Conservation (phyloP, 2,329 filamentous ascomycete species). For the Knoxdaviesia capensis region DNA sequence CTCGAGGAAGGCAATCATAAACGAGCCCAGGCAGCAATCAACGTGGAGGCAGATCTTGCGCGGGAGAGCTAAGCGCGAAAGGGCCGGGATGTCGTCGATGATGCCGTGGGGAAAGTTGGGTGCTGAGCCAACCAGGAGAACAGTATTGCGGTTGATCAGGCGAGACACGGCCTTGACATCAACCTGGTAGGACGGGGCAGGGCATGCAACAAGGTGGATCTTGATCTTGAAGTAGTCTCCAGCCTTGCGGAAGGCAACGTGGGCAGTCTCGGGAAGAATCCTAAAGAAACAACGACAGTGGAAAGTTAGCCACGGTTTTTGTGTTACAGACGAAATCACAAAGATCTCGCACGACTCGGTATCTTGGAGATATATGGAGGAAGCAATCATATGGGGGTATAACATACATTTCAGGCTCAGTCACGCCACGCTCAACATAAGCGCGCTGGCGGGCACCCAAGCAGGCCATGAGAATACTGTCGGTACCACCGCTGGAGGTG, state of each 20-base stretch:
- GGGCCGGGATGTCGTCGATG: slow-evolving; percentile 76
- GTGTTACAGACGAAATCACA: no score
- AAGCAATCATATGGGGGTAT: background rate
- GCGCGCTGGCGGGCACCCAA: slow-evolving; percentile 80
- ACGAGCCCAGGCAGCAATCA: slow-evolving; percentile 92
- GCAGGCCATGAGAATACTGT: slow-evolving; percentile 93
- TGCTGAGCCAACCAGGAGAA: slow-evolving; percentile 81
- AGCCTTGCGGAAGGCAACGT: slow-evolving; percentile 93
- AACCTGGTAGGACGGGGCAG: slow-evolving; percentile 69
- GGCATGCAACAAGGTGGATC: slow-evolving; percentile 70
- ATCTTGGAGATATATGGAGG: no score
- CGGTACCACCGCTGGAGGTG: slow-evolving; percentile 80
- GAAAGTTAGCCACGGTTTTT: no score
- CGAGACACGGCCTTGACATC: slow-evolving; percentile 58
- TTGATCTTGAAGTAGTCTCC: slow-evolving; percentile 95
- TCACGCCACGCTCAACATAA: slow-evolving; percentile 66
- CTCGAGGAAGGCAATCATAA: slow-evolving; percentile 79
- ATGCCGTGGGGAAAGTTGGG: slow-evolving; percentile 98
- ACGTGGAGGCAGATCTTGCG: slow-evolving; percentile 79
- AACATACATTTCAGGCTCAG: slow-evolving; percentile 78
- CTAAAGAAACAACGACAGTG: slow-evolving; percentile 17
- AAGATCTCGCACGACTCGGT: no score
- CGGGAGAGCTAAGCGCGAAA: slow-evolving; percentile 65
- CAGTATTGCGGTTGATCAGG: slow-evolving; percentile 82
- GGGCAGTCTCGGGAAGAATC: slow-evolving; percentile 85